phyloP scores from a whole-genome alignment of 805 yeast genomes.

The Cyberlindnera bimundalis region DNA sequence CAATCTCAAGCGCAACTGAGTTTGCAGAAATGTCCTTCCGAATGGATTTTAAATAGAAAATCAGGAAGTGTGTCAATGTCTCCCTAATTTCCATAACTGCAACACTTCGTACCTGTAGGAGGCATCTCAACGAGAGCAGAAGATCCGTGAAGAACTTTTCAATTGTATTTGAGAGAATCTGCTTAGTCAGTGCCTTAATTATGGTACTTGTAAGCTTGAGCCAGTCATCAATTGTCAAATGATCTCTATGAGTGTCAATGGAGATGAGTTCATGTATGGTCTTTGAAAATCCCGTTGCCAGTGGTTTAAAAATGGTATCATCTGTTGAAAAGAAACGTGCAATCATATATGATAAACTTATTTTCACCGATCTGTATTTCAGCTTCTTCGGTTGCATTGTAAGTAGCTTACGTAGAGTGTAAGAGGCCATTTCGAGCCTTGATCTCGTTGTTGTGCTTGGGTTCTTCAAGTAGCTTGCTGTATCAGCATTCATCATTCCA shows the following conservation, averaged over 20 bases:
- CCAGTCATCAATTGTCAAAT: constrained; percentile 21
- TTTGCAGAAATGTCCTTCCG: constrained; percentile 31
- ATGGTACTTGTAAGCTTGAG: constrained; percentile 7
- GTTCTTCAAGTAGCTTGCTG: constrained; percentile 27
- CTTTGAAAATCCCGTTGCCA: constrained; percentile 29
- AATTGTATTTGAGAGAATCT: constrained; percentile 8
- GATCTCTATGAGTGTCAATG: constrained; percentile 20
- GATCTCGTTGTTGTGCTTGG: constrained; percentile 28
- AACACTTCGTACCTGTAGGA: constrained; percentile 27
- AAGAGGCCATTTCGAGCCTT: constrained; percentile 33
- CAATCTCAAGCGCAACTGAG: constrained; percentile 37
- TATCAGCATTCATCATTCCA: constrained; percentile 35
- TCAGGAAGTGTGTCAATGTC: constrained; percentile 20
- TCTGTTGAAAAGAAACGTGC: constrained; percentile 14
- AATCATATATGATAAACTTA: constrained; percentile 11
- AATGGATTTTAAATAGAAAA: constrained; percentile 22
- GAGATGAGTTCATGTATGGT: constrained; percentile 27
- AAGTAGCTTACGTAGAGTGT: constrained; percentile 28
- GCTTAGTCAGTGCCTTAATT: constrained; percentile 14
- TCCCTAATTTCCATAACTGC: constrained; percentile 21
- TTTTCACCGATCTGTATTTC: constrained; percentile 17
- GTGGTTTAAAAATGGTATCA: constrained; percentile 26
- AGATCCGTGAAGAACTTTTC: constrained; percentile 31
- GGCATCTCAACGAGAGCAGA: constrained; percentile 21
- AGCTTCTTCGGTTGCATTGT: constrained; percentile 11